phyloP scores from a whole-genome alignment of 2,329 filamentous ascomycete species.

The Graphiopsis chlorocephala region DNA sequence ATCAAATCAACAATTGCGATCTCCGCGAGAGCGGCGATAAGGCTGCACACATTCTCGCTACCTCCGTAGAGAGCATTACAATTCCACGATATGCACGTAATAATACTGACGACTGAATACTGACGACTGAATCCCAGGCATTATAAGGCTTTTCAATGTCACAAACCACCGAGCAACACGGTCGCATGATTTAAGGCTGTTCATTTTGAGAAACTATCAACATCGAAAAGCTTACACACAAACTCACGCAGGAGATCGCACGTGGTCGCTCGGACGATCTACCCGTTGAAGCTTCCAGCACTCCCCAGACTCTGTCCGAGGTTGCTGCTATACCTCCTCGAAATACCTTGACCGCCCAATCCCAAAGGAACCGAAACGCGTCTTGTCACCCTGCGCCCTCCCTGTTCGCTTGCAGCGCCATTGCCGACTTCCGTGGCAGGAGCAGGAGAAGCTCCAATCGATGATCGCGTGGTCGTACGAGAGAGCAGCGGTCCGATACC shows the following conservation, averaged over 20 bases:
- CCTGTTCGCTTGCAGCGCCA: slow-evolving; percentile 20
- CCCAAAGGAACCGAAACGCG: slow-evolving; percentile 45
- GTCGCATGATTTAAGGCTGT: not conserved
- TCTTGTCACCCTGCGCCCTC: slow-evolving; percentile 31
- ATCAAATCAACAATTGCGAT: not conserved
- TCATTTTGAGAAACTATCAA: not conserved
- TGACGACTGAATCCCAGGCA: not conserved
- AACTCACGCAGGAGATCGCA: not conserved
- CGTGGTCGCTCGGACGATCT: not conserved
- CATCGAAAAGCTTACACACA: not conserved
- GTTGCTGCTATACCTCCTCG: slow-evolving; percentile 45
- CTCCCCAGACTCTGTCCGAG: slow-evolving; percentile 40
- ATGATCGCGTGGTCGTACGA: slow-evolving; percentile 32
- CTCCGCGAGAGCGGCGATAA: not conserved
- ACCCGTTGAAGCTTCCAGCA: slow-evolving; percentile 26
- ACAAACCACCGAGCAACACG: not conserved
- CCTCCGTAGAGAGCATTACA: not conserved
- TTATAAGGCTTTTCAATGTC: not conserved
- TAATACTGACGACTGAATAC: not conserved
- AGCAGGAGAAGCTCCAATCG: slow-evolving; percentile 22
- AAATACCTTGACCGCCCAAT: slow-evolving; percentile 43
- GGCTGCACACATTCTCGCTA: not conserved
- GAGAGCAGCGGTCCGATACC: slow-evolving; percentile 36
- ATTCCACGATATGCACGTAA: not conserved
- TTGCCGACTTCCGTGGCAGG: slow-evolving; percentile 24